A percentile compares a stretch with the other conserved stretches of the same genome.
These are phyloP conservation scores for Vigna hirtella DNA, from an alignment of 306 rosid genomes.

Conservation along the genomic window DNA sequence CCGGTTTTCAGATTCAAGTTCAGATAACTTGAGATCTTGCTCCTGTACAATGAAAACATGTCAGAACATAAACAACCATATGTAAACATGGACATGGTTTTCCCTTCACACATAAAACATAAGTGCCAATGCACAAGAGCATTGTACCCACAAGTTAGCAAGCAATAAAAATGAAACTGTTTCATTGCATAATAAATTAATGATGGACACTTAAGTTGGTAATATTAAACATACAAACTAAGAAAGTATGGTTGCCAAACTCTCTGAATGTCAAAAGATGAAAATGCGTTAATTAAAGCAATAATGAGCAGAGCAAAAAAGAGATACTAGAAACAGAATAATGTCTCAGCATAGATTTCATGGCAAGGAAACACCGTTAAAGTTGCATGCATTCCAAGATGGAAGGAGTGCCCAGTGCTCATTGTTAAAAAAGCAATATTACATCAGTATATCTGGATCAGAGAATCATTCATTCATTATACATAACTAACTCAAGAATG, in stretches of 20 bases:
- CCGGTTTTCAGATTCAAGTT: constrained; percentile 88
- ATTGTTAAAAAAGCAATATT: constrained; percentile 1
- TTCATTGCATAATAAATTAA: constrained; percentile 1
- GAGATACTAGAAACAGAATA: constrained; percentile 13
- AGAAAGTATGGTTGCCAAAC: constrained; percentile 9
- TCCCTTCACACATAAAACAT: constrained; percentile 6
- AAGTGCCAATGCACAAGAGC: constrained; percentile 33
- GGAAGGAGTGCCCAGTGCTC: constrained; percentile 7
- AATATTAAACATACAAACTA: constrained; percentile 4
- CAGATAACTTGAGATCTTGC: constrained; percentile 88
- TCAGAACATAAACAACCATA: constrained; percentile 33
- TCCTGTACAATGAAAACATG: constrained; percentile 63
- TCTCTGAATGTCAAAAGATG: constrained; percentile 25
- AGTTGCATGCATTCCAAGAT: background rate
- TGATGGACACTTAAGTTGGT: constrained; percentile 13
- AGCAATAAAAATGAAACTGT: background rate
- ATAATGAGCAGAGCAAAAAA: background rate
- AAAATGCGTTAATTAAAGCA: constrained; percentile 1
- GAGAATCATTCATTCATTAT: background rate
- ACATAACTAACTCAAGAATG: constrained; percentile 16
- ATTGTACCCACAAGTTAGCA: constrained; percentile 15
- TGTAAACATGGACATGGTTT: constrained; percentile 27
- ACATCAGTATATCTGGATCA: constrained; percentile 8
- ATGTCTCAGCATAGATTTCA: constrained; percentile 6
- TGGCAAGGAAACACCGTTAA: constrained; percentile 7